Percentiles rank a stretch among this genome's conserved stretches.
Conservation (phyloP, 371 early-diverging fungal species). For the Chytridium lagenaria region DNA sequence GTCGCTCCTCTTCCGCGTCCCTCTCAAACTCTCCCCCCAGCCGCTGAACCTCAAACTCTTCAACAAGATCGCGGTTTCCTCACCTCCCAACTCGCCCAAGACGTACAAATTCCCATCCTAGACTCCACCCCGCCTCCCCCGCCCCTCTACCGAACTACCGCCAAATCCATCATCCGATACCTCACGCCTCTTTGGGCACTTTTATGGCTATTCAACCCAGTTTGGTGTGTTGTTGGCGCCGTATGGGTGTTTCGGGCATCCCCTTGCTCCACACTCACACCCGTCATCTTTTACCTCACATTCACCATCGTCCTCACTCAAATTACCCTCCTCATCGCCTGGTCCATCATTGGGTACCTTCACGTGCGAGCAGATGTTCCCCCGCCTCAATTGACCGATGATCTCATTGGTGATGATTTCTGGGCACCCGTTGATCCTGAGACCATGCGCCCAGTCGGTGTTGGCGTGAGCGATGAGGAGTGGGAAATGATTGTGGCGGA, state of each 20-base stretch:
- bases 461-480: constrained; percentile 26
- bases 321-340: not conserved
- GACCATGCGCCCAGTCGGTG: not conserved
- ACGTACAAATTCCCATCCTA: not conserved
- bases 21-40: not conserved
- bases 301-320: not conserved
- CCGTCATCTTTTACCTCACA: not conserved
- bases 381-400: not conserved
- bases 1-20: not conserved
- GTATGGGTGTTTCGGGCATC: not conserved
- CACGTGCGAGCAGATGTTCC: not conserved
- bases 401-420: not conserved
- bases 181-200: constrained; percentile 7
- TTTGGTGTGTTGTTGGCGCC: not conserved
- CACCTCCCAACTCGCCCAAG: not conserved
- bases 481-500: constrained; percentile 19
- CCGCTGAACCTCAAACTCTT: not conserved
- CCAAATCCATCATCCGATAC: not conserved
- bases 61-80: not conserved
- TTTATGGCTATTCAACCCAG: not conserved
- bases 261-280: not conserved
- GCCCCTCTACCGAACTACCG: not conserved
- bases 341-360: constrained; percentile 1
- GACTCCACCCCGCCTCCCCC: not conserved
- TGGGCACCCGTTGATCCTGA: constrained; percentile 34